Base-by-base conservation (phyloP, 31 red algal species). In the Endocladia muricata region DNA sequence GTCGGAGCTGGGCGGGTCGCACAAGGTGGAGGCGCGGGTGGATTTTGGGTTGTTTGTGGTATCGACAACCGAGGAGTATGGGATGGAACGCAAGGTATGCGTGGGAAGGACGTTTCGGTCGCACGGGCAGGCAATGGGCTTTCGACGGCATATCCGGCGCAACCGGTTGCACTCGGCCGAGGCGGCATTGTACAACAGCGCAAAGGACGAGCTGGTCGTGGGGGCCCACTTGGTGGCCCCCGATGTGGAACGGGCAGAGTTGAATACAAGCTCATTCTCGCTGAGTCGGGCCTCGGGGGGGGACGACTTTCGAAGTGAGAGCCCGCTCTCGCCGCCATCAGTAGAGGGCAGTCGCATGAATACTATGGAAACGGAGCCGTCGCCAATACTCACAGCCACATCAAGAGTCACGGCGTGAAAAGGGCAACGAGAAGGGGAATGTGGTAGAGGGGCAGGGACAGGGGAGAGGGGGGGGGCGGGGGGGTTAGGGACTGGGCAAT, bases 51-150 rank as follows among this genome's bases (percentile, higher is more conserved):
- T 89, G 61, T 89, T 89, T 44, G 77, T 89, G 2, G 85, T 42
- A 4, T 89, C 85, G 0, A 37, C 65, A 19, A 52, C 70, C 34
- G 85, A 89, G 69, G 85, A 81, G 68, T 89, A 76, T 37, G 85
- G 75, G 41, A 89, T 89, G 85, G 85, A 89, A 37, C 66, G 85
- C 30, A 89, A 89, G 39, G 60, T 89, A 4, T 89, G 85, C 49
- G 44, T 81, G 15, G 85, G 69, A 19, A 54, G 77, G n/a, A 69
- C 56, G 8, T 89, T 81, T 51, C 49, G 69, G 32, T 76, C 34
- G 21, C 66, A 79, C 59, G 85, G 85, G 11, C 85, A 89, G 68
- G 85, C 85, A 30, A 81, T 81, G 76, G 85, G 85, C 8, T 89
- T 89, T 65, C 85, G 85, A 25, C 39, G 75, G 6, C 85, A 89